Conservation (phyloP, 805 yeast genomes). For the Blastobotrys chiropterorum region DNA sequence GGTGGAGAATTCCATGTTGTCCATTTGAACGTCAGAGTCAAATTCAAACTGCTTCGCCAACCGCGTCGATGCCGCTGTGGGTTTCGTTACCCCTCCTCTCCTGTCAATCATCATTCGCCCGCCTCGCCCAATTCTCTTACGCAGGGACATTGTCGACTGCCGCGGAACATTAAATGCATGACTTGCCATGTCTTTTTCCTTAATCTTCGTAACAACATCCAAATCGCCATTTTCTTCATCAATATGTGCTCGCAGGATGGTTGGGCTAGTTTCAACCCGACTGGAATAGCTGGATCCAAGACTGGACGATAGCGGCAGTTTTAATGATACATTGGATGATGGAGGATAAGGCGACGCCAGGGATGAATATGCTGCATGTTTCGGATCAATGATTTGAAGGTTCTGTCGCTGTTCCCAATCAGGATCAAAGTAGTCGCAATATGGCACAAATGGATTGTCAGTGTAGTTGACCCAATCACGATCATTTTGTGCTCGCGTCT, state of each 20-base stretch:
- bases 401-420: constrained; percentile 22
- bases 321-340: constrained; percentile 37
- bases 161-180: constrained; percentile 22
- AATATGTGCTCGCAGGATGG: constrained; percentile 16
- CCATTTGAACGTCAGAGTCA: constrained; percentile 48
- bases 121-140: constrained; percentile 71
- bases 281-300: constrained; percentile 24
- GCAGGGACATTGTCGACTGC: constrained; percentile 33
- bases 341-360: constrained; percentile 42
- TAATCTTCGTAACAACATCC: constrained; percentile 10
- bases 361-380: constrained; percentile 74
- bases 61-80: constrained; percentile 23
- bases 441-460: constrained; percentile 81
- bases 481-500: constrained; percentile 59
- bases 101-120: constrained; percentile 72
- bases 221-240: constrained; percentile 16
- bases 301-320: constrained; percentile 24
- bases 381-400: constrained; percentile 43
- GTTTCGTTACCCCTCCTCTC: constrained; percentile 41
- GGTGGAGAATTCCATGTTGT: constrained; percentile 48
- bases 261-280: constrained; percentile 22
- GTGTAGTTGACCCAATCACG: constrained; percentile 72
- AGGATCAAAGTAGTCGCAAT: constrained; percentile 59
- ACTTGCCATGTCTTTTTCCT: constrained; percentile 18
- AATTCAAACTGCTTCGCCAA: constrained; percentile 57